Evolutionary conservation across 805 yeast genomes (phyloP), one percentile per base, ranked within the genome.

Genomic region (Yamadazyma nakazawae): DNA sequence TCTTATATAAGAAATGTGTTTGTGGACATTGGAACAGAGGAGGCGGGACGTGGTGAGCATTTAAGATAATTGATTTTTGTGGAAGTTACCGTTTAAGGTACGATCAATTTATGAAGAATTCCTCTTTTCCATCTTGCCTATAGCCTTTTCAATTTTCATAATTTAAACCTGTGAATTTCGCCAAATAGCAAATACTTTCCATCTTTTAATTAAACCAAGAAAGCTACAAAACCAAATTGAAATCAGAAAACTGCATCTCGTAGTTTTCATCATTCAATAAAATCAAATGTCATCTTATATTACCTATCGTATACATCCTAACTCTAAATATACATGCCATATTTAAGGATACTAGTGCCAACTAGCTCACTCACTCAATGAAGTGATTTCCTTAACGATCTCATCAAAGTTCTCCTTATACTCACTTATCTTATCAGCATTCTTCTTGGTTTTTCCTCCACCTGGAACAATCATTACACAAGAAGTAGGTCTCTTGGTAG

Each of bases 401-500:
- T 92, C 99, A 67, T 94, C 97, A 63, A 80, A 94, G 50, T 82
- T 68, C 70, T 91, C 97, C 70, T 88, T 86, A 79, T 94, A 94
- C 63, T 92, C 97, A 54, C 82, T 80, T 53, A 81, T 88, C 60
- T 72, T 72, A 56, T 71, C 75, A 54, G 89, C 80, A 58, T 81
- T 84, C 68, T 84, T 85, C 75, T 83, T 85, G 62, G 87, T 79
- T 68, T 82, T 81, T 50, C 91, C 90, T 47, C 96, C 96, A 48
- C 96, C 96, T 59, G 99, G 99, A 46, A 91, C 94, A 58, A 94
- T 81, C 89, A 94, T 88, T 26, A 94, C 96, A 67, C 96, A 91
- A 34, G 97, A 89, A 34, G 99, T 94, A 58, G 99, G 98, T 78
- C 99, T 86, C 78, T 94, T 94, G 48, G 99, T 94, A 52, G 97